These are phyloP conservation scores for Lineolata rhizophorae DNA, from an alignment of 495 filamentous ascomycete species.

Conservation along the genomic window DNA sequence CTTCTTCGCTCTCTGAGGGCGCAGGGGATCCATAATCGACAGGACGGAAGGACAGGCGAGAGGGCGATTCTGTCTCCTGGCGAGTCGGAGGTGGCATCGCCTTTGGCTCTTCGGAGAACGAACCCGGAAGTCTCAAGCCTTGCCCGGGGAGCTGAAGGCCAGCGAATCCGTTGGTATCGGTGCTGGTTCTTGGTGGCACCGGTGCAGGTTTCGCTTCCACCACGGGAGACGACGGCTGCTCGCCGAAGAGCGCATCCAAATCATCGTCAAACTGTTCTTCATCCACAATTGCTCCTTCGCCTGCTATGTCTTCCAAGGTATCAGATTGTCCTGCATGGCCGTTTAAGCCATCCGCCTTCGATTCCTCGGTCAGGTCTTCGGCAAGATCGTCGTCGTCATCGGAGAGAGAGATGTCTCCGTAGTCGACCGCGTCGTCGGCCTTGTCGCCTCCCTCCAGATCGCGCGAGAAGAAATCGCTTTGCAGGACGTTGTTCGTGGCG, in stretches of 20 bases:
- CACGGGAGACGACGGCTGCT: constrained; percentile 21
- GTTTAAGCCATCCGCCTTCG: constrained; percentile 1
- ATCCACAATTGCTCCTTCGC: constrained; percentile 14
- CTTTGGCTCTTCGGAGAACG: no score
- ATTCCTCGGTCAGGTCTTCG: constrained; percentile 5
- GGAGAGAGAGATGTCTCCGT: constrained; percentile 64
- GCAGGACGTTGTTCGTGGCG: not conserved
- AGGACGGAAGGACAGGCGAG: no score
- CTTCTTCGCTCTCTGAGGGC: constrained; percentile 8
- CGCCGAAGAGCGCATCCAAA: constrained; percentile 20
- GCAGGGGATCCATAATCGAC: no score
- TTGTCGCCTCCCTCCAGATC: constrained; percentile 43
- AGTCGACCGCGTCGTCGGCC: constrained; percentile 66
- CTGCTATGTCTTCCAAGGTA: not conserved
- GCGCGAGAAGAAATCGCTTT: constrained; percentile 8
- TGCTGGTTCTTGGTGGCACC: no score
- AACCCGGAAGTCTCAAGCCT: no score
- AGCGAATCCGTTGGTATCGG: no score
- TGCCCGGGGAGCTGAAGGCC: no score
- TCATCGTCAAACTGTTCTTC: constrained; percentile 5
- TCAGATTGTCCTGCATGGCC: constrained; percentile 23
- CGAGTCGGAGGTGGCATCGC: no score
- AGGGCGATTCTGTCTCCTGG: no score
- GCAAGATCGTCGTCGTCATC: constrained; percentile 54
- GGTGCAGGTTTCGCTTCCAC: constrained; percentile 16